Conservation (phyloP, 1,284 basidiomycete genomes). For the Sporisorium iseilematis-ciliati region DNA sequence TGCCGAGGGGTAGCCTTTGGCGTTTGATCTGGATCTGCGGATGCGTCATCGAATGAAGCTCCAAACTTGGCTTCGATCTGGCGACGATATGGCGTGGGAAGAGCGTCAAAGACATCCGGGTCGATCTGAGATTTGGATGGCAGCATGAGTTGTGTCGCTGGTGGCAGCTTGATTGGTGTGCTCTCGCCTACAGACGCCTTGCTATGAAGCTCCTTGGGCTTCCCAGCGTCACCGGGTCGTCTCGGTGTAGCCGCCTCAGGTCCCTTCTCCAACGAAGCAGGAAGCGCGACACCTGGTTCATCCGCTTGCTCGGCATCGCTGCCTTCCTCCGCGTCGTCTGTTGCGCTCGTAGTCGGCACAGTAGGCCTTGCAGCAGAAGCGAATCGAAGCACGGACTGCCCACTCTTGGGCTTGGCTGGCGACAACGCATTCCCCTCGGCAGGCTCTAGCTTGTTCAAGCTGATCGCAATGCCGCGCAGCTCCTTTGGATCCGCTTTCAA, state of each 20-base stretch:
- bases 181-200: not conserved
- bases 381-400: conserved; percentile 43
- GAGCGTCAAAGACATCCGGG: conserved; percentile 42
- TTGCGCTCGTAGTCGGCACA: not conserved
- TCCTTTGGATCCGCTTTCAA: conserved; percentile 85
- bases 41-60: not conserved
- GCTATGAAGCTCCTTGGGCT: not conserved
- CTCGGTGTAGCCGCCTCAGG: conserved; percentile 38
- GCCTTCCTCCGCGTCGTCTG: conserved; percentile 13
- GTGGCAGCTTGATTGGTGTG: conserved; percentile 18
- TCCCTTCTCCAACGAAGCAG: conserved; percentile 33
- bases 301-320: conserved; percentile 31
- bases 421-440: conserved; percentile 47
- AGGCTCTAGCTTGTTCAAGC: conserved; percentile 83
- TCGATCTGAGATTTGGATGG: conserved; percentile 63
- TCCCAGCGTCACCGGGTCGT: not conserved
- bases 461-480: conserved; percentile 91
- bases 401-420: conserved; percentile 25
- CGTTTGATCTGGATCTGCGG: not conserved
- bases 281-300: conserved; percentile 27
- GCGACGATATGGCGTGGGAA: conserved; percentile 51
- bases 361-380: not conserved
- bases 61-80: conserved; percentile 51
- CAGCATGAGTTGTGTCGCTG: conserved; percentile 51
- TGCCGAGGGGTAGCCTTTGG: conserved; percentile 3